A percentile compares a stretch with the other conserved stretches of the same genome.
Evolutionary conservation across 148 eudicot genomes (phyloP).

Genomic region (Heliamphora exappendiculata): DNA sequence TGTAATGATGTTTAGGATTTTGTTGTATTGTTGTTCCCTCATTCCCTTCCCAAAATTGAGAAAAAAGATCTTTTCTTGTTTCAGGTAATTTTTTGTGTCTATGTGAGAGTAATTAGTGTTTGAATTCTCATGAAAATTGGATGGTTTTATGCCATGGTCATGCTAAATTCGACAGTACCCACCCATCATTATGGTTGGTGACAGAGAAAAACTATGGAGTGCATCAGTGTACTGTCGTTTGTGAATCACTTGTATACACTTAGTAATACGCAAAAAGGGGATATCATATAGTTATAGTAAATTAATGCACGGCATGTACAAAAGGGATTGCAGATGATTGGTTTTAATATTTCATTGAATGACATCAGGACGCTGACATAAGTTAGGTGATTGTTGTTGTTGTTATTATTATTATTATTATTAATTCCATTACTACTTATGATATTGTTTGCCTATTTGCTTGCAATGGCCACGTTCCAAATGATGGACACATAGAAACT

Average conservation of each 20-base stretch:
- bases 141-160: neutral
- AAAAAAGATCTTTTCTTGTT: neutral
- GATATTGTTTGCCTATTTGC: neutral
- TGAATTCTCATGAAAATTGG: neutral
- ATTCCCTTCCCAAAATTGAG: neutral
- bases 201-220: neutral
- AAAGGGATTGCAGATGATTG: neutral
- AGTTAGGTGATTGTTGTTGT: neutral
- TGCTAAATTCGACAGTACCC: neutral
- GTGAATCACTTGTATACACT: no score
- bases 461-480: neutral
- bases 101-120: neutral
- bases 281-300: no score
- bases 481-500: neutral
- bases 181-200: neutral
- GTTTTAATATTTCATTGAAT: neutral
- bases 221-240: slow-evolving; percentile 1
- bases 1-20: no score
- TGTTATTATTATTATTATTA: neutral
- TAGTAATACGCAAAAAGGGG: no score
- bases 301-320: no score
- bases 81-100: neutral
- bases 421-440: neutral
- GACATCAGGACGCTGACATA: neutral
- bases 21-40: neutral